Evolutionary conservation across 2,329 filamentous ascomycete genomes (phyloP).

Genomic region (Talaromyces funiculosus): DNA sequence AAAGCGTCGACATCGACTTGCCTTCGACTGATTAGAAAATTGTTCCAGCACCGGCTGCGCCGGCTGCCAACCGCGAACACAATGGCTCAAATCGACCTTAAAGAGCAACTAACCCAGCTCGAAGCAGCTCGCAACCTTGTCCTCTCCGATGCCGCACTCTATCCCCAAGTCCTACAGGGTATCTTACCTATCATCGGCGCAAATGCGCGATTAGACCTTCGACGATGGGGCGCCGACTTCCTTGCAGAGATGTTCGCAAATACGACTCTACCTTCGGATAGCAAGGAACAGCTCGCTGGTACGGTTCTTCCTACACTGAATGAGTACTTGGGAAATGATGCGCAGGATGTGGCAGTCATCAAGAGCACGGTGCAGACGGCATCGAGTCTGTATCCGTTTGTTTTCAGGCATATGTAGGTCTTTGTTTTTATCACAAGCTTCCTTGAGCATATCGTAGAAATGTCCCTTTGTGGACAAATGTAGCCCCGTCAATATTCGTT

Average conservation of each 20-base stretch:
- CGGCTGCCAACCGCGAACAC: slow-evolving; percentile 17
- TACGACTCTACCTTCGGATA: slow-evolving; percentile 68
- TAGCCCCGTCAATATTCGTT: neutral
- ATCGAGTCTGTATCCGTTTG: slow-evolving; percentile 86
- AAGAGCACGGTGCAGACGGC: slow-evolving; percentile 82
- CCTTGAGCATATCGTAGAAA: neutral
- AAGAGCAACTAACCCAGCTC: slow-evolving; percentile 79
- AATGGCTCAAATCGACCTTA: slow-evolving; percentile 57
- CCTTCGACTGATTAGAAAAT: neutral
- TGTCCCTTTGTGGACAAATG: neutral
- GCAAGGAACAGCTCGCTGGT: slow-evolving; percentile 75
- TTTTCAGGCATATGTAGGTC: slow-evolving; percentile 91
- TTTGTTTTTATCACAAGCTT: slow-evolving; percentile 15
- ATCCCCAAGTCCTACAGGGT: slow-evolving; percentile 83
- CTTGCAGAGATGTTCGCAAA: slow-evolving; percentile 93
- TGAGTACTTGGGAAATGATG: slow-evolving; percentile 62
- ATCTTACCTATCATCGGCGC: slow-evolving; percentile 87
- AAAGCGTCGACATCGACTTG: neutral
- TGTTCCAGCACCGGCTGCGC: neutral
- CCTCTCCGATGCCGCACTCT: slow-evolving; percentile 78
- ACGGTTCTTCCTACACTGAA: slow-evolving; percentile 72
- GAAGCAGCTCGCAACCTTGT: slow-evolving; percentile 86
- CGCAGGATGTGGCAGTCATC: slow-evolving; percentile 72
- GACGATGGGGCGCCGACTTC: slow-evolving; percentile 95
- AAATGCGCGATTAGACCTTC: slow-evolving; percentile 68